phyloP scores from a whole-genome alignment of 306 rosid species.

The Senna siamea region DNA sequence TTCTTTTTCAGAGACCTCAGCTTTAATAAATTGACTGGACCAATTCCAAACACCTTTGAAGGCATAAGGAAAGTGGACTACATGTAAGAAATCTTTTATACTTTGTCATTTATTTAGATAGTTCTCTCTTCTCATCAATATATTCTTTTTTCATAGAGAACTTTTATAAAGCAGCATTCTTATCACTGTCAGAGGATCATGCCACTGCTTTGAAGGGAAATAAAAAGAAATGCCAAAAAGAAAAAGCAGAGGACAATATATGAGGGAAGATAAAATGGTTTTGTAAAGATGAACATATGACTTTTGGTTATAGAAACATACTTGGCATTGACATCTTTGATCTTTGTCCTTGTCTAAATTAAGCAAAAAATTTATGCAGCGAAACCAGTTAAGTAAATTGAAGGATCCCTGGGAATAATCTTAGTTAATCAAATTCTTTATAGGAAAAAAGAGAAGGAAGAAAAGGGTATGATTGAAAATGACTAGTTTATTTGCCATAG shows the following conservation, averaged over 20 bases:
- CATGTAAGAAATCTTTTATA: conserved; percentile 42
- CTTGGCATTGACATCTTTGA: not conserved
- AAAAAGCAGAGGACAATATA: not conserved
- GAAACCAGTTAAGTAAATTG: not conserved
- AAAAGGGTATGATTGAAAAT: not conserved
- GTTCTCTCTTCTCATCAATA: no score
- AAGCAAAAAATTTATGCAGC: not conserved
- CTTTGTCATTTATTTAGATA: not conserved
- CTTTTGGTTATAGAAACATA: not conserved
- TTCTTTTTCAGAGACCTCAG: conserved; percentile 58
- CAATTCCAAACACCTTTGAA: conserved; percentile 39
- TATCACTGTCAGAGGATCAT: not conserved
- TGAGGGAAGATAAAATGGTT: not conserved
- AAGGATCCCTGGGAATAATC: not conserved
- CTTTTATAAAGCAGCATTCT: not conserved
- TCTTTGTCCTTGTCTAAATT: not conserved
- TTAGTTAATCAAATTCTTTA: not conserved
- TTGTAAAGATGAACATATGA: not conserved
- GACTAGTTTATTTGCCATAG: not conserved
- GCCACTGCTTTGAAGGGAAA: not conserved
- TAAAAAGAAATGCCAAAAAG: not conserved
- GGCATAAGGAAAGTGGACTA: not conserved
- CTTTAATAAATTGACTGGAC: conserved; percentile 53
- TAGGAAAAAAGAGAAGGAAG: not conserved
- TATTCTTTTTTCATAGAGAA: no score